Conservation (phyloP, 2,329 filamentous ascomycete genomes). For the Colletotrichum orbiculare region DNA sequence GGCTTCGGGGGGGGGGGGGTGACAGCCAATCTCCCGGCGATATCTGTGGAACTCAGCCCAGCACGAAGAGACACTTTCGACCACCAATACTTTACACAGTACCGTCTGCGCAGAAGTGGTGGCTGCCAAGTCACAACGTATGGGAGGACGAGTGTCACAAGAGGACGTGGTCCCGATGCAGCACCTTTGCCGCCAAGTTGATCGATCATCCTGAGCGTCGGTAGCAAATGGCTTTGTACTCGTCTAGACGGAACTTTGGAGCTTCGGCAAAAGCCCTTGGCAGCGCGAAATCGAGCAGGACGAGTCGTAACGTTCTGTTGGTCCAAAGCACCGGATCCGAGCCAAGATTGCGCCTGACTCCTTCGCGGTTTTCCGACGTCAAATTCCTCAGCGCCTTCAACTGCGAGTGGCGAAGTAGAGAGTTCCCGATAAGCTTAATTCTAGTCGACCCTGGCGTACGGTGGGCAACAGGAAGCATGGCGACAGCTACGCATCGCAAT, state of each 20-base stretch:
- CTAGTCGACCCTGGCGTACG: background rate
- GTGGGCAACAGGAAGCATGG: slow-evolving; percentile 5
- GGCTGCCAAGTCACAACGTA: slow-evolving; percentile 13
- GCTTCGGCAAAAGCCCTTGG: slow-evolving; percentile 6
- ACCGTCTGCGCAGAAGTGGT: background rate
- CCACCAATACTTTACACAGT: background rate
- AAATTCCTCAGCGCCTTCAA: slow-evolving; percentile 6
- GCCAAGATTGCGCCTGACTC: background rate
- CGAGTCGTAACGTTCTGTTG: background rate
- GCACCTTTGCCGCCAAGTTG: slow-evolving; percentile 24
- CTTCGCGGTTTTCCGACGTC: slow-evolving; percentile 1
- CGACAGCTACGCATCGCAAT: slow-evolving; percentile 17
- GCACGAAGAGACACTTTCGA: background rate
- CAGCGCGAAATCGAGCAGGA: background rate
- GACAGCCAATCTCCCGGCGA: slow-evolving; percentile 28
- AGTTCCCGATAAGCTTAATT: slow-evolving; percentile 21
- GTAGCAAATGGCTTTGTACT: slow-evolving; percentile 21
- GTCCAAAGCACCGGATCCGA: slow-evolving; percentile 1
- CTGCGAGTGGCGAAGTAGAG: slow-evolving; percentile 14
- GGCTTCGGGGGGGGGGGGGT: slow-evolving; percentile 26
- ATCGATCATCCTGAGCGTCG: slow-evolving; percentile 31
- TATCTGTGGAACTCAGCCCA: slow-evolving; percentile 5
- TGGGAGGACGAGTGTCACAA: slow-evolving; percentile 10
- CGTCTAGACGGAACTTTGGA: slow-evolving; percentile 1
- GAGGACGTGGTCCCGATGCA: slow-evolving; percentile 13